Evolutionary conservation across 1,139 yeast genomes (phyloP).

Genomic region (Taphrina betulina): DNA sequence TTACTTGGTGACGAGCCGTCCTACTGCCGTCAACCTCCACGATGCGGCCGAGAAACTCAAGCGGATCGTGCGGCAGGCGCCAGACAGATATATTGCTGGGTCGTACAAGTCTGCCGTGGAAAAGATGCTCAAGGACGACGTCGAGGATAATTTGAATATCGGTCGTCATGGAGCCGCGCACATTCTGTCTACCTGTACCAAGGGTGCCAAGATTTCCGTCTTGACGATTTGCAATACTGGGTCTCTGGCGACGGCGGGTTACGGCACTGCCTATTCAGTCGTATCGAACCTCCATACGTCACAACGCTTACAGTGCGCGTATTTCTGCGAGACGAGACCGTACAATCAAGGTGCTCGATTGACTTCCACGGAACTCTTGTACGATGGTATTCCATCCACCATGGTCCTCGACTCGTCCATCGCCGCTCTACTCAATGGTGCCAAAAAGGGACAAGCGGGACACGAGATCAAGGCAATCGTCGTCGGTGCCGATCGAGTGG

Average conservation of each 20-base stretch:
- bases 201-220: constrained; percentile 55
- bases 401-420: constrained; percentile 91
- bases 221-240: constrained; percentile 65
- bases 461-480: constrained; percentile 76
- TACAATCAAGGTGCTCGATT: constrained; percentile 94
- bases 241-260: constrained; percentile 93
- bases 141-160: constrained; percentile 68
- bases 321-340: constrained; percentile 92
- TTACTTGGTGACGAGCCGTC: constrained; percentile 73
- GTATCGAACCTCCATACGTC: constrained; percentile 61
- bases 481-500: constrained; percentile 98
- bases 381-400: constrained; percentile 83
- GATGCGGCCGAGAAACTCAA: constrained; percentile 70
- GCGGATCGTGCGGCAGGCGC: constrained; percentile 38
- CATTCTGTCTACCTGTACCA: constrained; percentile 47
- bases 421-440: constrained; percentile 60
- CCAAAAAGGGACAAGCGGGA: constrained; percentile 25
- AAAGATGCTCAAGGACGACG: constrained; percentile 68
- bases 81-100: constrained; percentile 44
- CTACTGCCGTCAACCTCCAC: constrained; percentile 90
- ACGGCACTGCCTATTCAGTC: constrained; percentile 94
- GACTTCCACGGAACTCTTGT: constrained; percentile 84
- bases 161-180: constrained; percentile 81
- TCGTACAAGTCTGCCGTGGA: constrained; percentile 55
- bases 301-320: constrained; percentile 63